Percentiles rank a stretch among this genome's conserved stretches.
phyloP scores from a whole-genome alignment of 73 alveolate genomes.

The Paramecium tetraurelia region DNA sequence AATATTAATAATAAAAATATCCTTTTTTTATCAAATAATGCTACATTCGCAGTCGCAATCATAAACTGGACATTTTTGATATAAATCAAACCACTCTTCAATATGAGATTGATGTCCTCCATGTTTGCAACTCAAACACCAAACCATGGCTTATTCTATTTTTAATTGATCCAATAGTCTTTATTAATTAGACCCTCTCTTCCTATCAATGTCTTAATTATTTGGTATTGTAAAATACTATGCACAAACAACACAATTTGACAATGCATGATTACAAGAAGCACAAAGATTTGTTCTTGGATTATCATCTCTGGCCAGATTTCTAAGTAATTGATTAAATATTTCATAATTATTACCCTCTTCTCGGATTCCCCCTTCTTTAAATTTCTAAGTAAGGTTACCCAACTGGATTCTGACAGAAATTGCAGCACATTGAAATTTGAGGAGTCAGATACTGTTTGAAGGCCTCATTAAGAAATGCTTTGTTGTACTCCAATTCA shows the following conservation, averaged over 20 bases:
- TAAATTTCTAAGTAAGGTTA: background rate
- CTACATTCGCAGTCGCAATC: conserved; percentile 26
- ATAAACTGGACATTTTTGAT: conserved; percentile 3
- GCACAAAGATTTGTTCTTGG: conserved; percentile 1
- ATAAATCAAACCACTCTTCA: background rate
- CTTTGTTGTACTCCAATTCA: background rate
- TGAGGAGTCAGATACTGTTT: background rate
- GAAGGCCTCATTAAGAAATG: background rate
- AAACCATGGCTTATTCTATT: background rate
- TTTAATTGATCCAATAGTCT: background rate
- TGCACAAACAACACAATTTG: conserved; percentile 25
- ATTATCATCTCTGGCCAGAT: background rate
- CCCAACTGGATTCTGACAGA: background rate
- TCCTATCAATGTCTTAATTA: background rate
- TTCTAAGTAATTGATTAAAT: background rate
- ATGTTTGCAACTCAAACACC: conserved; percentile 41
- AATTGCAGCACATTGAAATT: background rate
- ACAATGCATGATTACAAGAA: background rate
- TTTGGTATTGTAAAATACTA: background rate
- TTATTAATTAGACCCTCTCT: conserved; percentile 20
- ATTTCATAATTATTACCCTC: background rate
- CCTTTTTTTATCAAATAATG: conserved; percentile 10
- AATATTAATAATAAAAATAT: background rate
- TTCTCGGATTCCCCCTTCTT: background rate
- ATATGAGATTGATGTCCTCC: conserved; percentile 37